Evolutionary conservation across 768 basidiomycete species (phyloP).

Genomic region (Leccinum obscurum): DNA sequence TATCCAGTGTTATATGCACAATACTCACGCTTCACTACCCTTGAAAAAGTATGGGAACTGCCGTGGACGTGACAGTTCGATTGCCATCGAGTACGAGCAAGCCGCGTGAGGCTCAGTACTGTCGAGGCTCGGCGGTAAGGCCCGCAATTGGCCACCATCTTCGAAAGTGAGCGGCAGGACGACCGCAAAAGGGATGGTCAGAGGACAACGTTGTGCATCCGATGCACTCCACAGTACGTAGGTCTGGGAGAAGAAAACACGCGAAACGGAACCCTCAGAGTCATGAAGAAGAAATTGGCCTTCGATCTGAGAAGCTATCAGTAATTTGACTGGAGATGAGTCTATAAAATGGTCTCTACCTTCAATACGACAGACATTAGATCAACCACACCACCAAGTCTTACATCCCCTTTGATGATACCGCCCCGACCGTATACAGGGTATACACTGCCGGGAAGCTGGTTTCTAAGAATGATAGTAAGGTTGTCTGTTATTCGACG

Average conservation of each 20-base stretch:
- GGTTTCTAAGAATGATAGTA: slow-evolving; percentile 25
- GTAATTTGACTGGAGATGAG: not conserved
- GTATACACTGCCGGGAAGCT: slow-evolving; percentile 21
- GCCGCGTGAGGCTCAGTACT: slow-evolving; percentile 29
- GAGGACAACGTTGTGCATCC: slow-evolving; percentile 30
- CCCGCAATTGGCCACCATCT: slow-evolving; percentile 32
- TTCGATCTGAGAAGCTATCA: slow-evolving; percentile 22
- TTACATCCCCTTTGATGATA: slow-evolving; percentile 27
- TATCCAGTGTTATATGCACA: not conserved
- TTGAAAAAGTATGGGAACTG: slow-evolving; percentile 46
- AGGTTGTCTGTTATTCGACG: slow-evolving; percentile 32
- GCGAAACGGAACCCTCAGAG: slow-evolving; percentile 14
- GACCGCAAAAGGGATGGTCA: slow-evolving; percentile 42
- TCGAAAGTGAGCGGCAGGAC: slow-evolving; percentile 48
- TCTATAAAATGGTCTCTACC: slow-evolving; percentile 12
- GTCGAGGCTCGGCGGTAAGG: slow-evolving; percentile 53
- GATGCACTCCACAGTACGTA: slow-evolving; percentile 21
- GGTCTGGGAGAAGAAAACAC: slow-evolving; percentile 19
- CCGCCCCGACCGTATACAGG: slow-evolving; percentile 23
- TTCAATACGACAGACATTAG: slow-evolving; percentile 23
- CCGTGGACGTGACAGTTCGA: slow-evolving; percentile 41
- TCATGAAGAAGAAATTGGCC: slow-evolving; percentile 21
- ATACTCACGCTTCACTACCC: slow-evolving; percentile 44
- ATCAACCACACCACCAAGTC: slow-evolving; percentile 12
- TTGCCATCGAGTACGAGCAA: slow-evolving; percentile 46